These are phyloP conservation scores for Penicillium corylophilum DNA, from an alignment of 2,329 filamentous ascomycete genomes.

Conservation along the genomic window DNA sequence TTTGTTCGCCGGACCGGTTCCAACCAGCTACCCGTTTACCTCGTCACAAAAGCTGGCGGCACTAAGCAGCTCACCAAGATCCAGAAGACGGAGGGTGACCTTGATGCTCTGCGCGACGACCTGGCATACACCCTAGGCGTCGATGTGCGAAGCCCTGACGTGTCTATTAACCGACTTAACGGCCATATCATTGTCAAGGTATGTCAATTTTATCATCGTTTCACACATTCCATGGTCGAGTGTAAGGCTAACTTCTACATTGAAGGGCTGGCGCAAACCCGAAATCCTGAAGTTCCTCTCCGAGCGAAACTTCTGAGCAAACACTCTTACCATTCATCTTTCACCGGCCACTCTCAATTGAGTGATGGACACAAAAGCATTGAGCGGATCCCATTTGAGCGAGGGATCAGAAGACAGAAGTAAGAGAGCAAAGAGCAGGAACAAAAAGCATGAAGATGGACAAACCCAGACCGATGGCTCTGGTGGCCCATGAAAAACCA, in stretches of 20 bases:
- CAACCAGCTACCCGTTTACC: conserved; percentile 75
- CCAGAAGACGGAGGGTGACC: conserved; percentile 76
- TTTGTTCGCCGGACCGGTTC: conserved; percentile 69
- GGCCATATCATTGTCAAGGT: conserved; percentile 75
- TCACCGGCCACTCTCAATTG: background rate
- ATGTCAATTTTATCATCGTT: conserved; percentile 4
- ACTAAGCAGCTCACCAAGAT: conserved; percentile 72
- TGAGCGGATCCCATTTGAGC: conserved; percentile 6
- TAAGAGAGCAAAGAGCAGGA: conserved; percentile 12
- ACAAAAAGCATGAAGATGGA: conserved; percentile 16
- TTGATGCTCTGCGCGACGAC: conserved; percentile 62
- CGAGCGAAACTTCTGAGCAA: conserved; percentile 44
- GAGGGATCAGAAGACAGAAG: conserved; percentile 9
- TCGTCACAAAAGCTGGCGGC: conserved; percentile 69
- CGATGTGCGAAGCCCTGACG: conserved; percentile 41
- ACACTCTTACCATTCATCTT: conserved; percentile 1
- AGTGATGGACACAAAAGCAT: conserved; percentile 13
- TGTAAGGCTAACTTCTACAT: conserved; percentile 12
- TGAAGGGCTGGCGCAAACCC: conserved; percentile 53
- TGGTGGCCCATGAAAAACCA: conserved; percentile 6
- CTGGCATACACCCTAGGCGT: conserved; percentile 61
- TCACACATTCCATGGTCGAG: background rate
- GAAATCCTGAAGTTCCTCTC: conserved; percentile 51
- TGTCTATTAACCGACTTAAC: conserved; percentile 60
- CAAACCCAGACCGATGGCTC: conserved; percentile 5